These are phyloP conservation scores for Talaromyces marneffei DNA, from an alignment of 2,329 filamentous ascomycete species.

Conservation along the genomic window DNA sequence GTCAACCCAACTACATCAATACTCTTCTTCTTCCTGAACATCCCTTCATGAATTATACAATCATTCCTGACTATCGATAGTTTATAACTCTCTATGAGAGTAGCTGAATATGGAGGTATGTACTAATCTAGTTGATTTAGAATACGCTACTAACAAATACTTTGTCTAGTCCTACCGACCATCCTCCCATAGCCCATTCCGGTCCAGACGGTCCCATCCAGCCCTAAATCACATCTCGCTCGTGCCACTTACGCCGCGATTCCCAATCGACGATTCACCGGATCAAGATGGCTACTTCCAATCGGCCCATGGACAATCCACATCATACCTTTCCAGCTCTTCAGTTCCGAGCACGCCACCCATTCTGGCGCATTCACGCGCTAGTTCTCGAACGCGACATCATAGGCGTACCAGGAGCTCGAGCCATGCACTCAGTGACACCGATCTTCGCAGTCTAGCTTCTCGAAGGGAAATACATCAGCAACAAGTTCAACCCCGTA, in stretches of 20 bases:
- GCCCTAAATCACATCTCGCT: constrained; percentile 56
- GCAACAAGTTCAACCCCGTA: constrained; percentile 16
- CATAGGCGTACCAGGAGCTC: constrained; percentile 30
- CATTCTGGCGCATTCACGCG: constrained; percentile 40
- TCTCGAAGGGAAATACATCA: constrained; percentile 18
- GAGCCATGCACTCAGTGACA: constrained; percentile 31
- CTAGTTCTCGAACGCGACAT: constrained; percentile 31
- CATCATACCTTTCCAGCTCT: constrained; percentile 37
- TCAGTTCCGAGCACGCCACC: constrained; percentile 40
- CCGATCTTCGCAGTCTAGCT: constrained; percentile 27
- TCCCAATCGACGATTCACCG: constrained; percentile 45
- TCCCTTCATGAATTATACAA: background rate
- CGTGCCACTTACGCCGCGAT: constrained; percentile 53
- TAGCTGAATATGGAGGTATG: background rate
- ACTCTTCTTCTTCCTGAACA: background rate
- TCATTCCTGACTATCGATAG: background rate
- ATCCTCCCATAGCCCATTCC: constrained; percentile 26
- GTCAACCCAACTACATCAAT: background rate
- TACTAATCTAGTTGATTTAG: background rate
- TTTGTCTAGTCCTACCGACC: constrained; percentile 11
- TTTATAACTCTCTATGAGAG: background rate
- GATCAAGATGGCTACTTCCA: constrained; percentile 32
- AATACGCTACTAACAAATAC: background rate
- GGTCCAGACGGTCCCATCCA: constrained; percentile 51
- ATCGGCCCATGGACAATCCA: constrained; percentile 20